Conservation (phyloP, 2,329 filamentous ascomycete genomes). For the Aspergillus fumigatiaffinis region DNA sequence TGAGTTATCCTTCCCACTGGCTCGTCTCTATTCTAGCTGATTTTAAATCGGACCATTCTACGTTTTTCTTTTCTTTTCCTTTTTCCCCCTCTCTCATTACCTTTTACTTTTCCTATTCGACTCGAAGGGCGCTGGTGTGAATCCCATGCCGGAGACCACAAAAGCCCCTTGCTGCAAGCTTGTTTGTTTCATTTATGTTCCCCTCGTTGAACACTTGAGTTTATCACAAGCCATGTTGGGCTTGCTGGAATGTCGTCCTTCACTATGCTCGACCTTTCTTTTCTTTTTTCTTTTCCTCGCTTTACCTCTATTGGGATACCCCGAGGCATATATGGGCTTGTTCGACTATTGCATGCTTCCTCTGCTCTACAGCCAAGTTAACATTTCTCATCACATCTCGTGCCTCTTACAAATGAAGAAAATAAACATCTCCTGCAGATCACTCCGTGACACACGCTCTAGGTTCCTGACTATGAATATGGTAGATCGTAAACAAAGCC, state of each 20-base stretch:
- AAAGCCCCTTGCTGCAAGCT: neutral
- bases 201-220: neutral
- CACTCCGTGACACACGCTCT: neutral
- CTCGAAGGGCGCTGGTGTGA: neutral
- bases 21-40: slow-evolving; percentile 10
- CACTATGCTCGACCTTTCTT: neutral
- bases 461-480: neutral
- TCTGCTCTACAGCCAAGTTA: neutral
- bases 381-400: neutral
- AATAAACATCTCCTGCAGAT: neutral
- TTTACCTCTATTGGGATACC: slow-evolving; percentile 24
- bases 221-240: neutral
- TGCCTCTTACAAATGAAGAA: neutral
- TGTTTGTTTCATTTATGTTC: neutral
- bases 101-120: neutral
- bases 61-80: slow-evolving; percentile 1
- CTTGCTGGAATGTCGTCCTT: neutral
- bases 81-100: slow-evolving; percentile 1
- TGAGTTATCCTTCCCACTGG: slow-evolving; percentile 1
- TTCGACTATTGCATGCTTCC: slow-evolving; percentile 4
- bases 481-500: neutral
- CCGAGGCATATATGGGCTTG: slow-evolving; percentile 18
- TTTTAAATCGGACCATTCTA: slow-evolving; percentile 11
- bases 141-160: neutral
- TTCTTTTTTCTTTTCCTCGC: neutral